Evolutionary conservation across 176 grass and related monocot species (phyloP), one percentile per base, ranked within the genome.

Genomic region (Carex myosuroides): DNA sequence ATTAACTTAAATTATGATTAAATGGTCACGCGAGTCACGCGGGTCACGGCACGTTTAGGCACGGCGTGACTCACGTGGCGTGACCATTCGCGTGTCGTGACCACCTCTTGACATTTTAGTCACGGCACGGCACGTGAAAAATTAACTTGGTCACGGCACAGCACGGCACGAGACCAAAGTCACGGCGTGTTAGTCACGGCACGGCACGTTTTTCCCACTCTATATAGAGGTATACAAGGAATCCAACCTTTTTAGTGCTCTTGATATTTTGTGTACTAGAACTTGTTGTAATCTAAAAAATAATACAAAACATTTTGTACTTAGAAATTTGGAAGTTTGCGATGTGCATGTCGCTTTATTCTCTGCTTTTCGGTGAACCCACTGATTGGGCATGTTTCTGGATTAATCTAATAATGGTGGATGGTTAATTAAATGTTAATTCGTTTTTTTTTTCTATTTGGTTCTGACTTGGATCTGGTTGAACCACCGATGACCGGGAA

Each of bases 391-490:
- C 21, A 6, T 56, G 13, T 30, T 16, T 32, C 18, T 29, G 24
- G 52, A 33, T 78, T 78, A 57, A 77, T 6, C 33, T 57, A 78
- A 33, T 78, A 52, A 78, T 5, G 50, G 50, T 78, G 73, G 73
- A 50, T 77, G 0, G 13, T 56, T 78, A 57, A 57, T 56, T 78
- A 78, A 57, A 32, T 78, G 50, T 35, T 57, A 78, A 33, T 57
- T 57, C 30, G 46, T 26, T 57, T 26, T 57, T 78, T 26, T 35
- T 78, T 78, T 78, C 52, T 78, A 57, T 57, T 18, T 33, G 50
- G 46, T 57, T 78, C 73, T 78, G 73, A 78, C 50, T 78, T 78
- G 73, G 73, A 78, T 78, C 52, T 78, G 73, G 22, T 77, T 77
- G 13, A 77, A 77, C 13, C 20, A 77, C 72, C 6, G 8, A 57